Base-by-base conservation (phyloP, 805 yeast genomes). In the Phaffomyces opuntiae region DNA sequence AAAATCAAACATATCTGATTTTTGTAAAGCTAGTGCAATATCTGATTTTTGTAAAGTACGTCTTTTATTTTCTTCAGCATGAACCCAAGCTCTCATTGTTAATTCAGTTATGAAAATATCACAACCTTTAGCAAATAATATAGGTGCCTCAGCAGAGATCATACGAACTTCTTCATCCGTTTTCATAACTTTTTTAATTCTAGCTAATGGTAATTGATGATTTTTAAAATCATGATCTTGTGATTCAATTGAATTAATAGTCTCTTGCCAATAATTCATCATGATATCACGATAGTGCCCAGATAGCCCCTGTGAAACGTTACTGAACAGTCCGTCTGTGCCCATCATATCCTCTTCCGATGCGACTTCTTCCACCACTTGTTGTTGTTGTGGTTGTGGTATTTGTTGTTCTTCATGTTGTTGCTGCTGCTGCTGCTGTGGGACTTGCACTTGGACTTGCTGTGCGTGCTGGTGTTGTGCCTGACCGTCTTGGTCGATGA, bases 81-180 rank as follows among this genome's bases (percentile, higher is more conserved):
- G 96, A 50, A 93, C 88, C 99, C 99, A 93, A 8, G 99, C 97
- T 48, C 99, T 74, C 96, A 93, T 90, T 13, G 99, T 90, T 45
- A 93, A 70, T 63, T 93, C 99, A 1, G 99, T 90, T 55, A 93
- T 91, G 66, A 93, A 93, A 33, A 93, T 82, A 62, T 93, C 99
- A 66, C 99, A 93, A 1, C 98, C 98, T 64, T 93, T 93, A 40
- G 99, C 98, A 69, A 93, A 93, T 49, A 93, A 67, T 32, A 93
- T 89, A 2, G 99, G 99, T 1, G 98, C 98, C 67, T 93, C 99
- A 3, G 99, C 98, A 52, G 93, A 81, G 47, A 93, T 93, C 99
- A 93, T 93, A 53, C 89, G 78, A 36, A 93, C 98, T 53, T 91
- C 97, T 61, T 88, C 96, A 62, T 91, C 98, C 0, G 97, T 90